phyloP scores from a whole-genome alignment of 192 early-diverging fungal species.

The Dissophora ornata region DNA sequence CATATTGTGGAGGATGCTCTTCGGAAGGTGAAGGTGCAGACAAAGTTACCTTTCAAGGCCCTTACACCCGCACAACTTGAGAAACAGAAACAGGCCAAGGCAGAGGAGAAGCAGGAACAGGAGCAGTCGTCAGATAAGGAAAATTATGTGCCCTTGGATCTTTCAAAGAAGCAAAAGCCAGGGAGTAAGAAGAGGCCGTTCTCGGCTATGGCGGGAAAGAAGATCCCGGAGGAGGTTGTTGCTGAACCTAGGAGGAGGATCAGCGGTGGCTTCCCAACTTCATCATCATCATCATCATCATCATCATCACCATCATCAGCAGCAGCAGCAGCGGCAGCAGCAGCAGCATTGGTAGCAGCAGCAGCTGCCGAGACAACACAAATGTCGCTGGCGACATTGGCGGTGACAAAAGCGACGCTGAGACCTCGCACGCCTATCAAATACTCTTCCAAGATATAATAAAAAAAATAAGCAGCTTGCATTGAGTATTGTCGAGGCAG shows the following conservation, averaged over 20 bases:
- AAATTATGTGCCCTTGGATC: constrained; percentile 24
- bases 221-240: background rate
- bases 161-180: constrained; percentile 28
- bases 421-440: too few species aligned
- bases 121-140: constrained; percentile 41
- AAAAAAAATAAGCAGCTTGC: too few species aligned
- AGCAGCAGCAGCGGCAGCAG: too few species aligned
- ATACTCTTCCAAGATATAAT: too few species aligned
- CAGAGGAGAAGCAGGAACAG: constrained; percentile 29
- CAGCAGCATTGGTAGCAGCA: too few species aligned
- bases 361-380: too few species aligned
- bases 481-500: too few species aligned
- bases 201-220: constrained; percentile 14
- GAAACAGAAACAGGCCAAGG: constrained; percentile 18
- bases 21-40: constrained; percentile 51
- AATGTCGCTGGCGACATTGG: too few species aligned
- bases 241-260: constrained; percentile 5
- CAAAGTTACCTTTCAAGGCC: constrained; percentile 42
- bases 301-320: too few species aligned
- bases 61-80: constrained; percentile 28
- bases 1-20: constrained; percentile 50
- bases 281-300: too few species aligned
- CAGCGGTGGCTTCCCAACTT: background rate
- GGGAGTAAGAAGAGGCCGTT: constrained; percentile 22
- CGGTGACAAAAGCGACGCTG: too few species aligned